Conservation (phyloP, 2,329 filamentous ascomycete species). For the Fusarium dimerum region DNA sequence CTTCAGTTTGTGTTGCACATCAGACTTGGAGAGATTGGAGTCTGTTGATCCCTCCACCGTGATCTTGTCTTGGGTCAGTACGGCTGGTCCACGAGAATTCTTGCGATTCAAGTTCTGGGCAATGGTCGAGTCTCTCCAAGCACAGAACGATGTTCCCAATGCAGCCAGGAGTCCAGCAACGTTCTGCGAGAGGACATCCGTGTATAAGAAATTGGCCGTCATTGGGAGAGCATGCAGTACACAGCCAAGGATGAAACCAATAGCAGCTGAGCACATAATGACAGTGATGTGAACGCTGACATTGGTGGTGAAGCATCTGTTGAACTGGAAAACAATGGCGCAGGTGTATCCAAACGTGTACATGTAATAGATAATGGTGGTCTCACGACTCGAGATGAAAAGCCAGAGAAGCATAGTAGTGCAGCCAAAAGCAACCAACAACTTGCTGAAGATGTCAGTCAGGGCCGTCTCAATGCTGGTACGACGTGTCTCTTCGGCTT, state of each 20-base stretch:
- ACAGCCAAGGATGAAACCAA: conserved; percentile 13
- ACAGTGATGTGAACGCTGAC: conserved; percentile 11
- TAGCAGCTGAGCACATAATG: conserved; percentile 10
- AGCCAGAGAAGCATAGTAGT: conserved; percentile 12
- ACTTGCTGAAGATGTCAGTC: conserved; percentile 8
- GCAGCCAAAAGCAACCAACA: conserved; percentile 10
- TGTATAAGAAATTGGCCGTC: conserved; percentile 9
- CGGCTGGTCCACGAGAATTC: not conserved
- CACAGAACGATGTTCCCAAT: conserved; percentile 9
- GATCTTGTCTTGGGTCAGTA: not conserved
- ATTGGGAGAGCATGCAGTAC: conserved; percentile 10
- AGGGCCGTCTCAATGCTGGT: conserved; percentile 10
- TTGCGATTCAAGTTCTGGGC: not conserved
- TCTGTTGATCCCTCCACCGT: not conserved
- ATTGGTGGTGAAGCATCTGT: conserved; percentile 16
- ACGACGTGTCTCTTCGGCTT: conserved; percentile 10
- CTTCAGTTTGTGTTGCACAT: not conserved
- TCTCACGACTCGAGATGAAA: conserved; percentile 8
- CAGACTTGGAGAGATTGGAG: not conserved
- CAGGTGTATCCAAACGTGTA: conserved; percentile 10
- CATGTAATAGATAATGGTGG: conserved; percentile 11
- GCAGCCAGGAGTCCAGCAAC: conserved; percentile 9
- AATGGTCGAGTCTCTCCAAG: conserved; percentile 11
- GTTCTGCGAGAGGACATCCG: conserved; percentile 11
- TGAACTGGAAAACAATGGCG: conserved; percentile 17